Base-by-base conservation (phyloP, 2,329 filamentous ascomycete species). In the Dothidotthia symphoricarpi region DNA sequence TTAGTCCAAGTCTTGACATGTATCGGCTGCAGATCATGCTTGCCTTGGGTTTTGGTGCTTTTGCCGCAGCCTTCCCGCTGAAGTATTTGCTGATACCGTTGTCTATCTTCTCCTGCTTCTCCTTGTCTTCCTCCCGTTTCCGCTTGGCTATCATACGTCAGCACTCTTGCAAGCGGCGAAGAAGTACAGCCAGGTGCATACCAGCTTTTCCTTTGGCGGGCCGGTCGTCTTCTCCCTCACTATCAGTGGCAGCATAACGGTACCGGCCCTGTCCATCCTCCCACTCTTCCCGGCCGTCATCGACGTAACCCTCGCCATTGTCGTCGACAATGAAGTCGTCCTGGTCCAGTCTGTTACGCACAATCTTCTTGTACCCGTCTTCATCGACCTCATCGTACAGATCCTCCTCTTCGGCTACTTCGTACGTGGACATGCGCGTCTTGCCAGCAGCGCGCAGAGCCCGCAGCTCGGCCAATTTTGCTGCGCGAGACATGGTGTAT, bases 241-340 rank as follows among this genome's bases (percentile, higher is more conserved):
- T 86, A 24, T 66, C 63, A 16, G 46, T 84, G 78, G 64, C 85
- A 80, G 66, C 85, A 75, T 62, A 80, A 72, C 43, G 75, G 75
- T 51, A 76, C 73, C 49, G 84, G 77, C 55, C 85, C 80, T 68
- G 91, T 83, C 90, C 91, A 91, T 57, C 60, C 31, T 68, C 64
- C 66, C 66, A 69, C 31, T 69, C 66, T 45, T 97, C 93, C 69
- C 93, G 84, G 44, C 93, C 93, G 62, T 97, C 93, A 64, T 97
- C 91, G 51, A 88, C 91, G 61, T 98, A 98, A 25, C 93, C 91
- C 64, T 91, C 88, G 60, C 91, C 91, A 72, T 96, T 95, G 71
- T 98, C 93, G 72, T 97, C 93, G 43, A 98, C 90, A 35, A 98
- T 91, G 60, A 98, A 98, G 70, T 98, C 93, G 57, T 98, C 93